Percentiles rank a stretch among this genome's conserved stretches.
phyloP scores from a whole-genome alignment of 1,284 basidiomycete genomes.

The Ceratobasidium sp. region DNA sequence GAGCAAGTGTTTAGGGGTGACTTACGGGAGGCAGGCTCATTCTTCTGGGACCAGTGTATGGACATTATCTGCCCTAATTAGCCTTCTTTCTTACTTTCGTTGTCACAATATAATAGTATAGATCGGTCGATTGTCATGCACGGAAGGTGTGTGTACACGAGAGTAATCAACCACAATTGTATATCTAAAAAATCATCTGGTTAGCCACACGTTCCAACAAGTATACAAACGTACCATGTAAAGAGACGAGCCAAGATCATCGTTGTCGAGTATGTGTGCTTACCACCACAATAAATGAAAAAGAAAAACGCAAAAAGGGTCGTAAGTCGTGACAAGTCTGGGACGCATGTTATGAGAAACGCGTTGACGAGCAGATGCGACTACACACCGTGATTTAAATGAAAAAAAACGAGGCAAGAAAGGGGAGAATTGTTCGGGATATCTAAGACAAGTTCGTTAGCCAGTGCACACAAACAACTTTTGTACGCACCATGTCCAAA shows the following conservation, averaged over 20 bases:
- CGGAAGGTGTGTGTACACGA: neutral
- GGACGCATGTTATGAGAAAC: neutral
- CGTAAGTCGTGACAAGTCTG: neutral
- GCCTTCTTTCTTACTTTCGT: neutral
- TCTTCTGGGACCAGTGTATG: conserved; percentile 4
- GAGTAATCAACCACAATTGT: neutral
- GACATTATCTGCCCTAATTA: conserved; percentile 27
- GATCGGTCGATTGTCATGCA: neutral
- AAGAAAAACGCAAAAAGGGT: neutral
- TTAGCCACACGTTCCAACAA: neutral
- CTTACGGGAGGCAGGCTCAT: neutral
- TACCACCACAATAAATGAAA: neutral
- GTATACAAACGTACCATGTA: neutral
- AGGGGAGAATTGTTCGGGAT: neutral
- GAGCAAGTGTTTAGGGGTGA: neutral
- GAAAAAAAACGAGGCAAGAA: neutral
- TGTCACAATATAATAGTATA: neutral
- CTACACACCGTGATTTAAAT: neutral
- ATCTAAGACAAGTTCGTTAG: neutral
- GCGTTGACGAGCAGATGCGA: neutral
- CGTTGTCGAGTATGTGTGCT: neutral
- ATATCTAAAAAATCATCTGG: neutral
- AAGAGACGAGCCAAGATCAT: neutral
- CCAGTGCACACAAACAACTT: neutral
- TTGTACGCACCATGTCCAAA: neutral